Percentiles rank a stretch among this genome's conserved stretches.
Evolutionary conservation across 1,139 yeast genomes (phyloP).

Genomic region (Yamadazyma atmosphaerica): DNA sequence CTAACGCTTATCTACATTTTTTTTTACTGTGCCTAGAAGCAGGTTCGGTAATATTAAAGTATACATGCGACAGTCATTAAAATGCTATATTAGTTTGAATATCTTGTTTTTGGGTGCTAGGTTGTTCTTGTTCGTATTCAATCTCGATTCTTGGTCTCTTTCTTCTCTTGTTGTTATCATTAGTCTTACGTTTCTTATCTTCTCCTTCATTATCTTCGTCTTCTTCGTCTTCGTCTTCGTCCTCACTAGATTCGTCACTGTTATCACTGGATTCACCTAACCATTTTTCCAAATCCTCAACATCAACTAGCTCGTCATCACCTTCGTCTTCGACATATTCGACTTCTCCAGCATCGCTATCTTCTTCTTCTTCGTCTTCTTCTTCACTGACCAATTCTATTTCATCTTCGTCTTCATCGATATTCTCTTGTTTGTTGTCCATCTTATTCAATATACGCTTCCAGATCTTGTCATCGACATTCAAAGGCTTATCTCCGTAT

Average conservation of each 20-base stretch:
- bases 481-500: slow-evolving; percentile 94
- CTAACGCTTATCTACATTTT: too few species aligned
- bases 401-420: slow-evolving; percentile 63
- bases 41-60: not conserved
- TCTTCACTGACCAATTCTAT: slow-evolving; percentile 59
- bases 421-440: slow-evolving; percentile 56
- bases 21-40: too few species aligned
- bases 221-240: slow-evolving; percentile 39
- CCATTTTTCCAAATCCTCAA: slow-evolving; percentile 92
- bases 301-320: slow-evolving; percentile 85
- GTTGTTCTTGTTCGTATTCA: slow-evolving; percentile 79
- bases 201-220: slow-evolving; percentile 38
- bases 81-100: slow-evolving; percentile 19
- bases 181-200: slow-evolving; percentile 37
- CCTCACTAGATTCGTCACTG: slow-evolving; percentile 22
- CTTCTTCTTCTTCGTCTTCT: slow-evolving; percentile 69
- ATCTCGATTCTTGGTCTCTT: slow-evolving; percentile 80
- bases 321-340: slow-evolving; percentile 87
- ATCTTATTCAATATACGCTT: slow-evolving; percentile 83
- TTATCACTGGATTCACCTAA: slow-evolving; percentile 64
- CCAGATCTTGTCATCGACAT: slow-evolving; percentile 96
- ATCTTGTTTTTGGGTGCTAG: slow-evolving; percentile 9
- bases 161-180: slow-evolving; percentile 42
- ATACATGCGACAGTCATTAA: slow-evolving; percentile 6
- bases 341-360: slow-evolving; percentile 72